Conservation (phyloP, 305 asterid species). For the Fraxinus greggii region DNA sequence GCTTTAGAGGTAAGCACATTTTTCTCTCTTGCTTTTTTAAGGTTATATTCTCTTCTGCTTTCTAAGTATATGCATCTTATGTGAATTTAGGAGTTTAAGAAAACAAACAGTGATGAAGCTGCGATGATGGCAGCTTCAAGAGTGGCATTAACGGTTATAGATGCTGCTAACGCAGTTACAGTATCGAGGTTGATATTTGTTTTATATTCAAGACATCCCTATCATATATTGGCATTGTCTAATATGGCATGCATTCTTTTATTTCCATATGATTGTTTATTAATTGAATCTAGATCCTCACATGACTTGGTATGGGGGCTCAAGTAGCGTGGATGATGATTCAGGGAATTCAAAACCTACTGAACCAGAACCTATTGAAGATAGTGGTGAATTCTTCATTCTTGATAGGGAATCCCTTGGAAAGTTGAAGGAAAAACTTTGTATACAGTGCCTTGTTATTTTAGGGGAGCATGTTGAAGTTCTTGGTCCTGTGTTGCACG, state of each 20-base stretch:
- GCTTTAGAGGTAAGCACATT: slow-evolving; percentile 72
- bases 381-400: slow-evolving; percentile 54
- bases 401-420: slow-evolving; percentile 66
- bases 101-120: slow-evolving; percentile 81
- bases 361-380: slow-evolving; percentile 59
- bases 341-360: slow-evolving; percentile 46
- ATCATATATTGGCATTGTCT: slow-evolving; percentile 8
- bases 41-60: slow-evolving; percentile 16
- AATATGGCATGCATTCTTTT: neutral
- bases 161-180: slow-evolving; percentile 80
- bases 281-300: neutral
- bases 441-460: slow-evolving; percentile 84
- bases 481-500: slow-evolving; percentile 96
- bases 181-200: slow-evolving; percentile 56
- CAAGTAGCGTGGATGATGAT: slow-evolving; percentile 49
- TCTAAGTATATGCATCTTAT: slow-evolving; percentile 13
- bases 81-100: slow-evolving; percentile 61
- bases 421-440: slow-evolving; percentile 82
- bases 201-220: slow-evolving; percentile 19
- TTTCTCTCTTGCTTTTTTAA: slow-evolving; percentile 18
- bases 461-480: slow-evolving; percentile 98
- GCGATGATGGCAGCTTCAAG: slow-evolving; percentile 84
- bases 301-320: slow-evolving; percentile 41
- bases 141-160: slow-evolving; percentile 87
- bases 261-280: neutral